Evolutionary conservation across 257 asterid genomes (phyloP).

Genomic region (Solanum sejunctum): DNA sequence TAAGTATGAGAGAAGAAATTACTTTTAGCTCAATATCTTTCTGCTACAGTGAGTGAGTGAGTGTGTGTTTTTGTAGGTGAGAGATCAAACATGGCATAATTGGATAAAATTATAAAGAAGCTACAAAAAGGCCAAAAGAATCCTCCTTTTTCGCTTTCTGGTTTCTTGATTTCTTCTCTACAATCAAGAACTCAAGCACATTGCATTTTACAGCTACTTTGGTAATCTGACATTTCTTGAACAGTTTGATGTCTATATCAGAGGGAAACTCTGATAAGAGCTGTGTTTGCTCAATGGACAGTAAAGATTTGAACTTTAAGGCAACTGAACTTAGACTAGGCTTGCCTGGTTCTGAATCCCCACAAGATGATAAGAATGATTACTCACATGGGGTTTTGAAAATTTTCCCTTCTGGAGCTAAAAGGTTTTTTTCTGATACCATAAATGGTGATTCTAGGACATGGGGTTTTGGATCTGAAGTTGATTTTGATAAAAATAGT

Average conservation of each 20-base stretch:
- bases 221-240: neutral
- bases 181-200: neutral
- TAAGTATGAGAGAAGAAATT: too few relatives aligned
- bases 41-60: neutral
- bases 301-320: constrained; percentile 32
- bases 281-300: neutral
- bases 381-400: neutral
- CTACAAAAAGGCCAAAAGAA: neutral
- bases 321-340: constrained; percentile 36
- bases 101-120: neutral
- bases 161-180: neutral
- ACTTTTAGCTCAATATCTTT: neutral
- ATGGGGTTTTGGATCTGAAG: constrained; percentile 35
- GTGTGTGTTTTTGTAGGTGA: neutral
- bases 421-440: constrained; percentile 30
- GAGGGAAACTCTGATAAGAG: constrained; percentile 22
- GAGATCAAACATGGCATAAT: neutral
- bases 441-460: constrained; percentile 21
- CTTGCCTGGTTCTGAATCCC: constrained; percentile 31
- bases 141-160: neutral
- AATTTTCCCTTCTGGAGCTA: constrained; percentile 24
- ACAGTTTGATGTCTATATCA: constrained; percentile 14
- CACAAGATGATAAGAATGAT: neutral
- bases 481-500: constrained; percentile 13
- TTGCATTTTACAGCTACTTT: neutral